Evolutionary conservation across 306 rosid species (phyloP), one percentile per base, ranked within the genome.

Genomic region (Oxytropis ochrocephala): DNA sequence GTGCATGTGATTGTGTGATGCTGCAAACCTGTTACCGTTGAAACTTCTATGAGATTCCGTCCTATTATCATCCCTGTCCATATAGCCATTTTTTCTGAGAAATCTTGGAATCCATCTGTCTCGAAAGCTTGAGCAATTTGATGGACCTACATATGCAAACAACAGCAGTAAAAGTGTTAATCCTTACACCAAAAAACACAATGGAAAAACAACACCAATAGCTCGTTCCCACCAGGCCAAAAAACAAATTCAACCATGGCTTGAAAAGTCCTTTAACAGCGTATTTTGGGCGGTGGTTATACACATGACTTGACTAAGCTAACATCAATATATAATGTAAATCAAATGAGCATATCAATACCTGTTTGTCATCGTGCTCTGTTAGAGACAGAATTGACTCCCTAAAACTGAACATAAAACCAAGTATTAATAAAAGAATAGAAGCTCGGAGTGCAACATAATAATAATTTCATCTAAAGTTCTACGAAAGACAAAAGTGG

Each of bases 301-400:
- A 65, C 38, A 42, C 27, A 11, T 11, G 18, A 46, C 64, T 55
- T 46, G 39, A 64, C 64, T 17, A 48, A 24, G 41, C 52, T 46
- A 27, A 55, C n/a, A 71, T 24, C 32, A 53, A 65, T 29, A 53
- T 35, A 60, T 64, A 41, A 38, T 27, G 39, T 70, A 60, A 36
- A 12, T 50, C 14, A 56, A 33, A 42, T 13, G 58, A 38, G 64
- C 35, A 38, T 53, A 41, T 47, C 30, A 35, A 42, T 83, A 95
- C 99, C 99, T 89, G 96, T 87, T 81, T 95, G 88, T 95, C 99
- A 42, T 83, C 89, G 46, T 95, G 99, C 82, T 95, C 99, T 1
- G 99, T 91, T 84, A 95, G 83, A 64, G 97, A 87, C 72, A 95
- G 76, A 78, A 95, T 88, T 0, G 99, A 95, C 47, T 83, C 93